Base-by-base conservation (phyloP, 257 asterid species). In the Echites panduratus region DNA sequence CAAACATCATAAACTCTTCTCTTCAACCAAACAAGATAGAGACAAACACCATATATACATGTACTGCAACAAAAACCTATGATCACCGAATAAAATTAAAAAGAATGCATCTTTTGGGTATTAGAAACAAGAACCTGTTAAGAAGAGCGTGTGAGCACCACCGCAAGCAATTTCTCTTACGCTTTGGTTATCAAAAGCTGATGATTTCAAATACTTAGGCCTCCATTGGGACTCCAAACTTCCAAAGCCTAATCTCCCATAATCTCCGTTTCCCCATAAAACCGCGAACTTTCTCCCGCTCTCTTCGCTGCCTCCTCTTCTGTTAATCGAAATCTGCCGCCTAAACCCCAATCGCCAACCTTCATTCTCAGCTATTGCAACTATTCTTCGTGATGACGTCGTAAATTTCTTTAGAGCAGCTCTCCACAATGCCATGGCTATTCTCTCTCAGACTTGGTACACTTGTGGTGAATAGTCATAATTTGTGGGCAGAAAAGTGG, bases 191-290 rank as follows among this genome's bases (percentile, higher is more conserved):
- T 68, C 84, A 77, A 95, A 92, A 76, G 86, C 90, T 27, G 91
- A 78, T 38, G 96, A 75, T 48, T 29, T 48, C 73, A 90, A 78
- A 75, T 83, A 79, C 78, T 76, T 80, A 56, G 99, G 99, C 61
- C 80, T 85, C 97, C 96, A 95, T 59, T 83, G 85, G 11, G 99
- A 91, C 79, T 84, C 88, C 85, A 92, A 85, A 71, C 70, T 84
- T 71, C 99, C 97, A 40, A 86, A 82, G 35, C 99, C 99, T 80
- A 95, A 83, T 80, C 99, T 88, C 76, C 99, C 99, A 56, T 82
- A 87, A 86, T 95, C 99, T 19, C 99, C 99, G 61, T 95, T 95
- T 20, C 99, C 99, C 98, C 99, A 95, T 66, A 90, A 77, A 61
- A 95, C 99, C 29, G 89, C 98, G 47, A 89, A 80, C 70, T 72